Evolutionary conservation across 495 filamentous ascomycete genomes (phyloP).

Genomic region (Daldinia concentrica): DNA sequence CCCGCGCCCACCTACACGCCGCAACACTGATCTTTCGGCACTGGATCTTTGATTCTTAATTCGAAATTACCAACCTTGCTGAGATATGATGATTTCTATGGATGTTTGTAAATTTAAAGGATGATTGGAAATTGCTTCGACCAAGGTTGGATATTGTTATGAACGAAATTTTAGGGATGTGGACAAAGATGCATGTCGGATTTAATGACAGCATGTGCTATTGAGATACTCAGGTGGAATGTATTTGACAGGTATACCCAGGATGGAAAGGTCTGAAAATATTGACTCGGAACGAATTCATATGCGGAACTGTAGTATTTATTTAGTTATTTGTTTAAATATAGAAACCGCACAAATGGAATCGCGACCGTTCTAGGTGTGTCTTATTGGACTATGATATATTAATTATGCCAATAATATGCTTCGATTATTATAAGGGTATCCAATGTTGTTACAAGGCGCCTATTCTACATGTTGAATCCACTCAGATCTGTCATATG

Average conservation of each 20-base stretch:
- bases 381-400: too few relatives aligned
- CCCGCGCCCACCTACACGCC: slow-evolving; percentile 32
- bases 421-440: too few relatives aligned
- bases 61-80: background rate
- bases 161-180: background rate
- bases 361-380: too few relatives aligned
- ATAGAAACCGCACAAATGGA: background rate
- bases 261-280: background rate
- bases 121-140: background rate
- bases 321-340: background rate
- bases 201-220: background rate
- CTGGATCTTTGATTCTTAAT: background rate
- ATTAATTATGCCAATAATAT: too few relatives aligned
- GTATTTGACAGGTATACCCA: slow-evolving; percentile 13
- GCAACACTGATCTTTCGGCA: background rate
- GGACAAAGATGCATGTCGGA: background rate
- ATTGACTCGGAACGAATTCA: background rate
- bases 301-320: background rate
- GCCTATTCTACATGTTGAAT: background rate
- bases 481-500: too few relatives aligned
- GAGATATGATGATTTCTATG: background rate
- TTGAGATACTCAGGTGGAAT: background rate
- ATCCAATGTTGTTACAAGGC: background rate
- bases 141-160: background rate
- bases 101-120: background rate